Conservation (phyloP, 371 early-diverging fungal species). For the Rhizopus microsporus region DNA sequence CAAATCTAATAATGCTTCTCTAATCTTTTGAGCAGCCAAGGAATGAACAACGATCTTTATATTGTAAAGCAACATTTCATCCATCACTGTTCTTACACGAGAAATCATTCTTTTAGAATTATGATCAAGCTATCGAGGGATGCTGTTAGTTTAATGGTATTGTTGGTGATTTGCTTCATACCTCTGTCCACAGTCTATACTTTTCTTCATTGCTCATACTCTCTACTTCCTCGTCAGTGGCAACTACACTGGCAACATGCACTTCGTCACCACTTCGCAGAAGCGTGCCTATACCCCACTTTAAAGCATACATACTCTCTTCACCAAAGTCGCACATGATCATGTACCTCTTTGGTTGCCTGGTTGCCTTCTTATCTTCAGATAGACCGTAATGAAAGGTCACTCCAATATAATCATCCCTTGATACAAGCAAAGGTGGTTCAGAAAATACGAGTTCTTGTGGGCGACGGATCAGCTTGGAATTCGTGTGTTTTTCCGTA, state of each 20-base stretch:
- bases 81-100: slow-evolving; percentile 36
- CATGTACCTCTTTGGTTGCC: slow-evolving; percentile 34
- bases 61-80: slow-evolving; percentile 48
- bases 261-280: slow-evolving; percentile 50
- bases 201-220: slow-evolving; percentile 42
- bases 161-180: background rate
- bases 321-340: slow-evolving; percentile 50
- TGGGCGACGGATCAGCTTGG: slow-evolving; percentile 26
- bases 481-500: slow-evolving; percentile 11
- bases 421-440: slow-evolving; percentile 31
- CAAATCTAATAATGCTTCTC: slow-evolving; percentile 53
- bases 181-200: slow-evolving; percentile 40
- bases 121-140: slow-evolving; percentile 33
- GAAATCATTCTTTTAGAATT: slow-evolving; percentile 50
- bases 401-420: slow-evolving; percentile 40
- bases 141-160: background rate
- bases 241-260: slow-evolving; percentile 54
- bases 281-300: slow-evolving; percentile 33
- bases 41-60: slow-evolving; percentile 56
- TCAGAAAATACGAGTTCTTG: slow-evolving; percentile 42
- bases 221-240: slow-evolving; percentile 44
- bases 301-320: slow-evolving; percentile 46
- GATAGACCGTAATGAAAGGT: slow-evolving; percentile 40
- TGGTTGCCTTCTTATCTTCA: slow-evolving; percentile 12
- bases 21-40: slow-evolving; percentile 55